Evolutionary conservation across 2,329 filamentous ascomycete genomes (phyloP), one percentile per base, ranked within the genome.

Genomic region (Diaporthe amygdali): DNA sequence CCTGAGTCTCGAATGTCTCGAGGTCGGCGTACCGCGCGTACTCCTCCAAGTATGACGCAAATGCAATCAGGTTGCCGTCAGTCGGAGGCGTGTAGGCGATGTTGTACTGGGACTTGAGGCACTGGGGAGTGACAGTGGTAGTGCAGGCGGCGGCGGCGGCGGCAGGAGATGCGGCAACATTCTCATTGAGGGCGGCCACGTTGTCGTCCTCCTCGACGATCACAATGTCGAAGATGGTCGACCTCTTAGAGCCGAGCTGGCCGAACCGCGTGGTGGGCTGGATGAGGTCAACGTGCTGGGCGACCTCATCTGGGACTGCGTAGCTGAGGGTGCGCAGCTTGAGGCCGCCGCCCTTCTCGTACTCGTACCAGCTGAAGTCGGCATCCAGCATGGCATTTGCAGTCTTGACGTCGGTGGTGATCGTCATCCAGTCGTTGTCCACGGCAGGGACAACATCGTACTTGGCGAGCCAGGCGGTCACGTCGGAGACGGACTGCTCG

Each of bases 191-290:
- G 3, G 66, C 63, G 22, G 68, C 61, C 37, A 74, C 69, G 8
- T 73, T 71, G 2, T 74, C 72, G 15, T 76, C 74, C 30, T 75
- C 75, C 15, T 82, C 63, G 41, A 77, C 75, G 56, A 79, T 74
- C 63, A 80, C 74, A 1, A 64, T 47, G 15, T 82, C 77, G 69
- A 79, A 86, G 68, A 87, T 78, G 7, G 79, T 79, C 32, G 78
- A 82, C 54, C 75, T 77, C 70, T 87, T 84, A 2, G 85, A 75
- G 37, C 78, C 79, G 27, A 87, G 82, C 69, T 85, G 81, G 22
- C 88, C 87, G 71, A 92, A 93, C 47, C 87, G 84, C 5, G 89
- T 92, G 0, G 90, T 92, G 1, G 91, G 91, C 78, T 92, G 89
- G 61, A 93, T 88, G 76, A 92, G 84, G 71, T 89, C 87, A 70